phyloP scores from a whole-genome alignment of 2,329 filamentous ascomycete genomes.

The Alternaria solani region DNA sequence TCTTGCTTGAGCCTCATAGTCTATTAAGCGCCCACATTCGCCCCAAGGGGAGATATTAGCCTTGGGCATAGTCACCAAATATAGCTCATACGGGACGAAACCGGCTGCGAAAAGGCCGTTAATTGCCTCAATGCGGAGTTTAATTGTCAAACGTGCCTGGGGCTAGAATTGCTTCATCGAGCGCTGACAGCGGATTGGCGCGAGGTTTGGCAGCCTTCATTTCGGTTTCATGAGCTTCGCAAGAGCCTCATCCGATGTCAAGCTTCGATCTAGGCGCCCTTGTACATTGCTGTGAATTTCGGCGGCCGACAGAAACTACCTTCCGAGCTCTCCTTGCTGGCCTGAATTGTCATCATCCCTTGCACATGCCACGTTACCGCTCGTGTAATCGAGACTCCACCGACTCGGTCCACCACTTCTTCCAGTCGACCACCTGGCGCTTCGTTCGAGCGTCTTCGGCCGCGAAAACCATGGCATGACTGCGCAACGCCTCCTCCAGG shows the following conservation, averaged over 20 bases:
- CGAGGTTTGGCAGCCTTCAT: constrained; percentile 23
- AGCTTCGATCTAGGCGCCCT: constrained; percentile 42
- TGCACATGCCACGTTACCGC: constrained; percentile 16
- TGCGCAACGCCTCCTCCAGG: constrained; percentile 85
- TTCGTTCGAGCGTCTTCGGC: constrained; percentile 83
- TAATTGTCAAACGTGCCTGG: constrained; percentile 32
- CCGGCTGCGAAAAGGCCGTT: constrained; percentile 36
- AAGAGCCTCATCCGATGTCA: constrained; percentile 32
- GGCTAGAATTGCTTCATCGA: constrained; percentile 24
- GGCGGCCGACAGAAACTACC: constrained; percentile 10
- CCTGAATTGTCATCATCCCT: constrained; percentile 7
- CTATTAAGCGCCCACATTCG: constrained; percentile 40
- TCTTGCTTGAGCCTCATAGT: constrained; percentile 43
- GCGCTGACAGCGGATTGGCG: constrained; percentile 26
- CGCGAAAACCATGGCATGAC: constrained; percentile 92
- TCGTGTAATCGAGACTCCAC: constrained; percentile 51
- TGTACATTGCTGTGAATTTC: constrained; percentile 17
- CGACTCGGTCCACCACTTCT: constrained; percentile 74
- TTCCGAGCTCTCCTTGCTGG: constrained; percentile 4
- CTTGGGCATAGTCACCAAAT: constrained; percentile 41
- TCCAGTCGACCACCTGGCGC: constrained; percentile 77
- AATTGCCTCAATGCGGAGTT: constrained; percentile 37
- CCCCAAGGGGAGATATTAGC: constrained; percentile 34
- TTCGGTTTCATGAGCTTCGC: constrained; percentile 18
- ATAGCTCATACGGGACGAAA: constrained; percentile 39